These are phyloP conservation scores for Candida mesenterica DNA, from an alignment of 1,139 yeast species.

Conservation along the genomic window DNA sequence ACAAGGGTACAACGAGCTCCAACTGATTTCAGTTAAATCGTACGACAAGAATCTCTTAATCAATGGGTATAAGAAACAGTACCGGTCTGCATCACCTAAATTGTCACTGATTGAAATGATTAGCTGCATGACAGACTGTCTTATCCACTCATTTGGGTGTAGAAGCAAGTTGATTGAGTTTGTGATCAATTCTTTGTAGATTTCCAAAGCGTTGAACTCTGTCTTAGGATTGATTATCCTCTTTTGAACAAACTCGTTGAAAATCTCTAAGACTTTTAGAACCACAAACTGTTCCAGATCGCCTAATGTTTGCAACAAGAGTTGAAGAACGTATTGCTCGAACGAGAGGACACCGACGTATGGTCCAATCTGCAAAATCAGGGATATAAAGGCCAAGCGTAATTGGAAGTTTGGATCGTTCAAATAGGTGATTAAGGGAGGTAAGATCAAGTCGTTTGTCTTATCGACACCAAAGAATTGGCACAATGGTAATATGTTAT, in stretches of 20 bases:
- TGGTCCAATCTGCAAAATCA: slow-evolving; percentile 77
- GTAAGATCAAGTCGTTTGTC: slow-evolving; percentile 82
- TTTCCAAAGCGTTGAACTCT: slow-evolving; percentile 42
- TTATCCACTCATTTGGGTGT: slow-evolving; percentile 87
- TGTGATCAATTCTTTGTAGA: slow-evolving; percentile 36
- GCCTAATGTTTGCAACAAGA: slow-evolving; percentile 74
- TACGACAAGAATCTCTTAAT: slow-evolving; percentile 74
- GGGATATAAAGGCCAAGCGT: slow-evolving; percentile 66
- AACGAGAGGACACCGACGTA: slow-evolving; percentile 78
- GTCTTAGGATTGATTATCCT: slow-evolving; percentile 36
- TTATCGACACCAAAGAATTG: slow-evolving; percentile 82
- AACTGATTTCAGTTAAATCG: slow-evolving; percentile 66
- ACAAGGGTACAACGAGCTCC: slow-evolving; percentile 64
- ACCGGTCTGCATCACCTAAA: slow-evolving; percentile 71
- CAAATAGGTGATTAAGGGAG: slow-evolving; percentile 87
- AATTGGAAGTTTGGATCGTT: slow-evolving; percentile 74
- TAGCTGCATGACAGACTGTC: slow-evolving; percentile 65
- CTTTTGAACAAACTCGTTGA: slow-evolving; percentile 39
- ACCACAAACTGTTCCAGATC: slow-evolving; percentile 86
- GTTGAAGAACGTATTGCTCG: slow-evolving; percentile 85
- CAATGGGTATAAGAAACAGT: slow-evolving; percentile 80
- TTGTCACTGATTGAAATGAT: slow-evolving; percentile 62
- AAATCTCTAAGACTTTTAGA: slow-evolving; percentile 67
- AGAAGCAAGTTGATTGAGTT: slow-evolving; percentile 42
- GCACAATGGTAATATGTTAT: slow-evolving; percentile 72